phyloP scores from a whole-genome alignment of 2,329 filamentous ascomycete genomes.

The Colletotrichum trifolii region DNA sequence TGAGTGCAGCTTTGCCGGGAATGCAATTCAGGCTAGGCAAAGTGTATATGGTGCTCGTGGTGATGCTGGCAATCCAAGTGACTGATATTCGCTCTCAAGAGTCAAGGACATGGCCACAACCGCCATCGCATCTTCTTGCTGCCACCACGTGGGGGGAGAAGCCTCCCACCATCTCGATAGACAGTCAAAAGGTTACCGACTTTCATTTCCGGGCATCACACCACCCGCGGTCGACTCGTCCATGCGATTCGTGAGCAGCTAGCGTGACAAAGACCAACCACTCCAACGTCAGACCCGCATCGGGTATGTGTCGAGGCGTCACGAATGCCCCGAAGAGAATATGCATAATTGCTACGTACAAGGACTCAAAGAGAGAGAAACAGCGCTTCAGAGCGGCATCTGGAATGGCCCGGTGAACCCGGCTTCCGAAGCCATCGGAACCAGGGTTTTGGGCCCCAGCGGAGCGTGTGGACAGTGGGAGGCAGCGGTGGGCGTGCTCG shows the following conservation, averaged over 20 bases:
- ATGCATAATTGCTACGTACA: not conserved
- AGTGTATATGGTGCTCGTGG: no score
- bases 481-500: constrained; percentile 5
- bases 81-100: no score
- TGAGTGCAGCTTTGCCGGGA: not conserved
- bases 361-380: not conserved
- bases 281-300: constrained; percentile 30
- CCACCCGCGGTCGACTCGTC: not conserved
- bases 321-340: not conserved
- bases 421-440: constrained; percentile 24
- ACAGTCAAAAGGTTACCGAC: no score
- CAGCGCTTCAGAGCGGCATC: constrained; percentile 1
- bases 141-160: not conserved
- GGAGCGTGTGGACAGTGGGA: not conserved
- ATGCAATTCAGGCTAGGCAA: no score
- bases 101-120: no score
- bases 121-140: not conserved
- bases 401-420: not conserved
- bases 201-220: not conserved
- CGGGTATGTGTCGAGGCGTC: not conserved
- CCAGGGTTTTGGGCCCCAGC: not conserved
- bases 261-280: constrained; percentile 14
- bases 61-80: no score
- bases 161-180: no score
- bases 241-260: constrained; percentile 9